Percentiles rank a stretch among this genome's conserved stretches.
phyloP scores from a whole-genome alignment of 2,329 filamentous ascomycete genomes.

The Madurella fahalii region DNA sequence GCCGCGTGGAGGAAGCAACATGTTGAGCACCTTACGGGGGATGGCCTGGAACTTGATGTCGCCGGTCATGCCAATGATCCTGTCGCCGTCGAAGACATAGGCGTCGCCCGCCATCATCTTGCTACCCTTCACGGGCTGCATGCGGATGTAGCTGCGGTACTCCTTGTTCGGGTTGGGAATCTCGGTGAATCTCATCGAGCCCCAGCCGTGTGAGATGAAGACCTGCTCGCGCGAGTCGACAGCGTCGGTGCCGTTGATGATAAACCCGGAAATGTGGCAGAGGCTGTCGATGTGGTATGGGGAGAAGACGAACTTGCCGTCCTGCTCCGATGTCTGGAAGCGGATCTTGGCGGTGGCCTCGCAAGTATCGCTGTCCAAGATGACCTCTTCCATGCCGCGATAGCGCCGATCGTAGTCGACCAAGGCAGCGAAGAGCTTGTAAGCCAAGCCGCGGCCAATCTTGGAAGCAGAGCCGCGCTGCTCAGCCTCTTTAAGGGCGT shows the following conservation, averaged over 20 bases:
- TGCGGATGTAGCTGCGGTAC: slow-evolving; percentile 55
- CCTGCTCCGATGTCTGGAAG: slow-evolving; percentile 45
- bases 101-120: slow-evolving; percentile 53
- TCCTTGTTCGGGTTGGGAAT: slow-evolving; percentile 42
- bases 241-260: slow-evolving; percentile 55
- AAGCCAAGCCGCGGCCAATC: slow-evolving; percentile 70
- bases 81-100: slow-evolving; percentile 51
- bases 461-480: slow-evolving; percentile 64
- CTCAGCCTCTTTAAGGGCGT: slow-evolving; percentile 56
- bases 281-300: slow-evolving; percentile 58
- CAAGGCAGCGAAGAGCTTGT: slow-evolving; percentile 61
- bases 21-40: slow-evolving; percentile 61
- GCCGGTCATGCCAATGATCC: slow-evolving; percentile 44
- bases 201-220: slow-evolving; percentile 59
- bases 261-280: slow-evolving; percentile 57
- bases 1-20: slow-evolving; percentile 60
- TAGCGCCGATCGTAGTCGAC: slow-evolving; percentile 55
- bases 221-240: slow-evolving; percentile 52
- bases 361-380: slow-evolving; percentile 45
- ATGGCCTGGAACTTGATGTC: slow-evolving; percentile 65
- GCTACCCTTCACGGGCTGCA: slow-evolving; percentile 50
- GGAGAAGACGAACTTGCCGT: slow-evolving; percentile 52
- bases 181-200: slow-evolving; percentile 48
- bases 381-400: slow-evolving; percentile 56
- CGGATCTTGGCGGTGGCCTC: slow-evolving; percentile 41